Evolutionary conservation across 352 stramenopile genomes (phyloP).

Genomic region (Phytophthora ohioensis): DNA sequence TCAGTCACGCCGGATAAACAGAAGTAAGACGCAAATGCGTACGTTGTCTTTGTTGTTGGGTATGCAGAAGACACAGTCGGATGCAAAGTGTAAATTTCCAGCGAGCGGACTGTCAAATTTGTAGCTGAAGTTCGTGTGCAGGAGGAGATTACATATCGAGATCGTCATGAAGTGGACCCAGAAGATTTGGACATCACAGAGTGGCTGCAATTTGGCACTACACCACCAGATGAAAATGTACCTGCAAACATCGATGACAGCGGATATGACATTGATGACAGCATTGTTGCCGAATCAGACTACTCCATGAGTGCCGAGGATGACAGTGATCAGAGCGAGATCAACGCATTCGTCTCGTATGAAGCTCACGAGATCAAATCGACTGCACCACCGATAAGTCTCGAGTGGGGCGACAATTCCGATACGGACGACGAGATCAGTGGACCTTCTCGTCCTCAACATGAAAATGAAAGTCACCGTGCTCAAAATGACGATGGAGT

Average conservation of each 20-base stretch:
- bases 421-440: not conserved
- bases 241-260: not conserved
- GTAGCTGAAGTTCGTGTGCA: slow-evolving; percentile 10
- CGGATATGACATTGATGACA: not conserved
- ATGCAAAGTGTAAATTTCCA: slow-evolving; percentile 14
- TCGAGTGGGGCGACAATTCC: not conserved
- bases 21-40: slow-evolving; percentile 9
- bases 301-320: not conserved
- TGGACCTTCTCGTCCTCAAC: too few species aligned
- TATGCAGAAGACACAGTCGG: slow-evolving; percentile 16
- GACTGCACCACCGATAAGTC: not conserved
- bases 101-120: slow-evolving; percentile 6
- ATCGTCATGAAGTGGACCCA: not conserved
- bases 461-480: not conserved
- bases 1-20: not conserved
- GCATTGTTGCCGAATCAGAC: not conserved
- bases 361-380: not conserved
- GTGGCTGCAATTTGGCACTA: not conserved
- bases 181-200: not conserved
- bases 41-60: not conserved
- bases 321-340: not conserved
- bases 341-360: not conserved
- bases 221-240: too few species aligned
- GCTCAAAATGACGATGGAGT: not conserved
- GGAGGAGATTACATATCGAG: slow-evolving; percentile 7